Evolutionary conservation across 2,329 filamentous ascomycete species (phyloP).

Genomic region (Fusarium transvaalense): DNA sequence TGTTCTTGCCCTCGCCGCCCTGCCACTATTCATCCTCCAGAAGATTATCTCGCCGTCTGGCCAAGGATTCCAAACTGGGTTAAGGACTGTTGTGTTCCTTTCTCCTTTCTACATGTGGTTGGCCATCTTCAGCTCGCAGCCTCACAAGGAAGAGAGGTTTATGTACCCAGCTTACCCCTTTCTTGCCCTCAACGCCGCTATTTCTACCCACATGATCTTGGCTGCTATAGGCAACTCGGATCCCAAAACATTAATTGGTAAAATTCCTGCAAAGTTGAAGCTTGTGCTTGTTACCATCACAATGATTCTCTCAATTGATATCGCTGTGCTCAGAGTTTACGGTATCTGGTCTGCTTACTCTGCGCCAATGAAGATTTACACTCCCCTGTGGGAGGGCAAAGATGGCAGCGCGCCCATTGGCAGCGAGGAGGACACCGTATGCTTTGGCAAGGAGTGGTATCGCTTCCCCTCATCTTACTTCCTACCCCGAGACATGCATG

Average conservation of each 20-base stretch:
- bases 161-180: conserved; percentile 98
- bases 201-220: conserved; percentile 84
- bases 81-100: conserved; percentile 83
- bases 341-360: conserved; percentile 86
- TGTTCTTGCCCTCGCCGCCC: conserved; percentile 77
- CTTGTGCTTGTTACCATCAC: conserved; percentile 70
- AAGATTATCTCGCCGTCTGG: conserved; percentile 72
- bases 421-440: conserved; percentile 76
- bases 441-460: conserved; percentile 98
- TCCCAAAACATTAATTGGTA: conserved; percentile 74
- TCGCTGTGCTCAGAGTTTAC: conserved; percentile 78
- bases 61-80: conserved; percentile 74
- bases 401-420: conserved; percentile 64
- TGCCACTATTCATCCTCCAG: conserved; percentile 82
- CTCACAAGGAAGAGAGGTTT: conserved; percentile 98
- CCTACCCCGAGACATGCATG: conserved; percentile 82
- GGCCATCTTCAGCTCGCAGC: conserved; percentile 88
- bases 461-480: conserved; percentile 95
- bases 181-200: conserved; percentile 86
- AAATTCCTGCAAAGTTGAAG: conserved; percentile 81
- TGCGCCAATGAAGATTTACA: conserved; percentile 80
- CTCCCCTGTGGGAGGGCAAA: conserved; percentile 70
- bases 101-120: conserved; percentile 96
- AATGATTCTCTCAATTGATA: conserved; percentile 72
- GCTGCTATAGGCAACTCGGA: conserved; percentile 78